A percentile compares a stretch with the other conserved stretches of the same genome.
Evolutionary conservation across 176 grass and related monocot species (phyloP).

Genomic region (Secale cereale): DNA sequence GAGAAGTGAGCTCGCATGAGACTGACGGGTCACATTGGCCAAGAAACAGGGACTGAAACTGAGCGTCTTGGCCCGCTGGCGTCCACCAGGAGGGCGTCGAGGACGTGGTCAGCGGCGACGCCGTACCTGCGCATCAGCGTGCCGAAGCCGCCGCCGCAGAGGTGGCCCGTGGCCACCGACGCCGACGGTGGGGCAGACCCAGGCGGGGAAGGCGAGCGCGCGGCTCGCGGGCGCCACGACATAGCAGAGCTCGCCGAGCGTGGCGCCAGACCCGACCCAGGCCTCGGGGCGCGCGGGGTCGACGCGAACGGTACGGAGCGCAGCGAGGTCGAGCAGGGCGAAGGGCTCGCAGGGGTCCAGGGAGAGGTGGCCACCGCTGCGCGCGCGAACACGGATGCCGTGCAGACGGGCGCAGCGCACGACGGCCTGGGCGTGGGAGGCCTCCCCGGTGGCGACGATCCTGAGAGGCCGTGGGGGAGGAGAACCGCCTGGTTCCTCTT

Average conservation of each 20-base stretch:
- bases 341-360: constrained; percentile 24
- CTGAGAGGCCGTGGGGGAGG: constrained; percentile 26
- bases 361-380: constrained; percentile 53
- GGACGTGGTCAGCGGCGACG: constrained; percentile 32
- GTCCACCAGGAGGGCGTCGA: constrained; percentile 31
- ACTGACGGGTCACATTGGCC: constrained; percentile 1
- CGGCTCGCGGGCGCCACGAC: constrained; percentile 28
- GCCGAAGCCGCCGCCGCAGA: background rate
- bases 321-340: constrained; percentile 41
- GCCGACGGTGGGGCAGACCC: constrained; percentile 51
- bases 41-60: constrained; percentile 28
- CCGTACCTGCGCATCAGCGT: constrained; percentile 40
- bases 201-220: constrained; percentile 36
- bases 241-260: constrained; percentile 55
- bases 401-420: constrained; percentile 40
- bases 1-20: constrained; percentile 32
- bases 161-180: constrained; percentile 36
- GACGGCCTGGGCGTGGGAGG: constrained; percentile 41
- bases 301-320: constrained; percentile 24
- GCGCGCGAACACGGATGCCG: constrained; percentile 24
- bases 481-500: too few species aligned
- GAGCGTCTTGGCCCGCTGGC: background rate
- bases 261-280: constrained; percentile 52
- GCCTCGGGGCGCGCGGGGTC: constrained; percentile 31
- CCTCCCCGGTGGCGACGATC: constrained; percentile 32